These are phyloP conservation scores for Salix purpurea DNA, from an alignment of 345 rosid genomes.

Conservation along the genomic window DNA sequence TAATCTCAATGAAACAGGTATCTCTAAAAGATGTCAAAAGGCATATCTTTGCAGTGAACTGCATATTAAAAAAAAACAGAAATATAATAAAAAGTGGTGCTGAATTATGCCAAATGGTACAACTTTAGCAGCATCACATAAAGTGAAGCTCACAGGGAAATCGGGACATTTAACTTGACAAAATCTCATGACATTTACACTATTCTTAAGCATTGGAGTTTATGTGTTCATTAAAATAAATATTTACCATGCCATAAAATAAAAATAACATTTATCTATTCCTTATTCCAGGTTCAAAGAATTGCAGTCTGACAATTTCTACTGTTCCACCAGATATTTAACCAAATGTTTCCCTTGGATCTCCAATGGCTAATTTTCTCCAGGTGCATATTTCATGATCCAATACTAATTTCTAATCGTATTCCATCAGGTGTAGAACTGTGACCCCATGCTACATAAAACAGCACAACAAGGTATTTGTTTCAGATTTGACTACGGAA, in stretches of 20 bases:
- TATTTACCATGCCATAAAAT: no score
- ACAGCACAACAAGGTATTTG: no score
- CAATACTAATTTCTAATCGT: no score
- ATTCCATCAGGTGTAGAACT: no score
- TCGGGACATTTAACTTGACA: not conserved
- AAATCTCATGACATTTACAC: not conserved
- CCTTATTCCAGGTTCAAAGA: not conserved
- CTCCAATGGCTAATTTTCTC: no score
- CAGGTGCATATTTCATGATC: no score
- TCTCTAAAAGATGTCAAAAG: slow-evolving; percentile 93
- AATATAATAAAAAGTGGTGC: not conserved
- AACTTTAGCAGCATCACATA: not conserved
- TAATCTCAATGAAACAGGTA: slow-evolving; percentile 83
- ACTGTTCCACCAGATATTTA: no score
- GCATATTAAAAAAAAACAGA: slow-evolving; percentile 23
- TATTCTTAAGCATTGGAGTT: slow-evolving; percentile 2
- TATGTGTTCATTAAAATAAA: not conserved
- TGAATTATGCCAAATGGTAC: not conserved
- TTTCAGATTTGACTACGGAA: no score
- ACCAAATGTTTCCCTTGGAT: no score
- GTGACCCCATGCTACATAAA: no score
- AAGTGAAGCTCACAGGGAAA: slow-evolving; percentile 6
- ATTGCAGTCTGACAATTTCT: no score
- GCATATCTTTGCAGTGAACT: slow-evolving; percentile 95
- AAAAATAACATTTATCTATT: no score